A percentile compares a stretch with the other conserved stretches of the same genome.
These are phyloP conservation scores for Aspergillus cavernicola DNA, from an alignment of 495 filamentous ascomycete species.

Conservation along the genomic window DNA sequence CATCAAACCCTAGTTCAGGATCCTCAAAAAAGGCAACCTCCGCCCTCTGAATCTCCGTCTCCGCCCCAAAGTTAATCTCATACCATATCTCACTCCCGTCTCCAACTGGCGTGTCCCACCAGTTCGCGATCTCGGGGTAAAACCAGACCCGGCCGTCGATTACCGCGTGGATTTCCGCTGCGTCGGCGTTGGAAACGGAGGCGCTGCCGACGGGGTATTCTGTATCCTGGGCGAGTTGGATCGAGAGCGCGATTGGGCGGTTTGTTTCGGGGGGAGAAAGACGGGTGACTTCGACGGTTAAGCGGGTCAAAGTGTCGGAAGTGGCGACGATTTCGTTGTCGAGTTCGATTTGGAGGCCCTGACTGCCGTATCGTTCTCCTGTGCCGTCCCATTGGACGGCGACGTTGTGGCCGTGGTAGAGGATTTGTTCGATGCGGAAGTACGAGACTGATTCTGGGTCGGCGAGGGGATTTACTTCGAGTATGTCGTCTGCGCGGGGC, in stretches of 20 bases:
- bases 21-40: slow-evolving; percentile 23
- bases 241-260: slow-evolving; percentile 18
- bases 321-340: slow-evolving; percentile 17
- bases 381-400: slow-evolving; percentile 26
- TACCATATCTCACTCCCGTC: slow-evolving; percentile 22
- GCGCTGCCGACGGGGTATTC: slow-evolving; percentile 21
- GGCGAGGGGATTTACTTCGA: slow-evolving; percentile 28
- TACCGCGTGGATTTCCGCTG: slow-evolving; percentile 19
- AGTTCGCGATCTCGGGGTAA: slow-evolving; percentile 22
- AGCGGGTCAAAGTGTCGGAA: slow-evolving; percentile 7
- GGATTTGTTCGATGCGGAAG: slow-evolving; percentile 28
- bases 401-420: slow-evolving; percentile 30
- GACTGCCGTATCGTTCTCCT: slow-evolving; percentile 20
- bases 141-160: slow-evolving; percentile 28
- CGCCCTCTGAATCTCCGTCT: slow-evolving; percentile 1
- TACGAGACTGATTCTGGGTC: slow-evolving; percentile 14
- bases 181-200: slow-evolving; percentile 21
- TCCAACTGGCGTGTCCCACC: slow-evolving; percentile 21
- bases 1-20: slow-evolving; percentile 13
- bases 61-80: slow-evolving; percentile 16
- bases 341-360: slow-evolving; percentile 24
- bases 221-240: slow-evolving; percentile 18
- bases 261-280: slow-evolving; percentile 6
- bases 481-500: slow-evolving; percentile 22
- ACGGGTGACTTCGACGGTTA: slow-evolving; percentile 12